Evolutionary conservation across 176 grass and related monocot species (phyloP).

Genomic region (Hyparrhenia diplandra): DNA sequence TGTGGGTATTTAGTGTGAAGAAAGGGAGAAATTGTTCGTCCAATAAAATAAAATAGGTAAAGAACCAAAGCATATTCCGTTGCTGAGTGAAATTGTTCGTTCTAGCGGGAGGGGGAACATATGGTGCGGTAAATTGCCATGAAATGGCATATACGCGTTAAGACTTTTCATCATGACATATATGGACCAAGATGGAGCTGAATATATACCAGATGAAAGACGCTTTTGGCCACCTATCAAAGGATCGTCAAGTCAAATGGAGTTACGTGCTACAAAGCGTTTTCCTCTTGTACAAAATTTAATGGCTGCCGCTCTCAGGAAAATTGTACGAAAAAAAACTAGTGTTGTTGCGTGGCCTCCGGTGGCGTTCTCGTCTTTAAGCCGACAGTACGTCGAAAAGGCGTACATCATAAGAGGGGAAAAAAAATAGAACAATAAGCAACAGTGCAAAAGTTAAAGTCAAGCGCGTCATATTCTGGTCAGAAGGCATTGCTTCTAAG

Average conservation of each 20-base stretch:
- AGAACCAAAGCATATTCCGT: not conserved
- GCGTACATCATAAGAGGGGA: not conserved
- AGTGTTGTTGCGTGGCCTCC: not conserved
- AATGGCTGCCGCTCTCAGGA: not conserved
- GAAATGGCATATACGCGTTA: not conserved
- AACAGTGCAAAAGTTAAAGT: not conserved
- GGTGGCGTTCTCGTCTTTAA: not conserved
- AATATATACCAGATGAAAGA: not conserved
- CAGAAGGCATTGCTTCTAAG: constrained; percentile 10
- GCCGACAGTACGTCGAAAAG: not conserved
- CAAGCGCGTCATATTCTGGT: not conserved
- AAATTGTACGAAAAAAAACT: not conserved
- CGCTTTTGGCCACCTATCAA: not conserved
- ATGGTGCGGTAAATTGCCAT: not conserved
- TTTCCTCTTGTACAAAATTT: not conserved
- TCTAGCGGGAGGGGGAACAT: not conserved
- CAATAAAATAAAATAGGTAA: not conserved
- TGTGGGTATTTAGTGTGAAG: too few species aligned
- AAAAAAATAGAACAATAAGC: not conserved
- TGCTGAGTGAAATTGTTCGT: not conserved
- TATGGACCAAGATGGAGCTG: not conserved
- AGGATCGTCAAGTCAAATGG: not conserved
- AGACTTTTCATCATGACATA: not conserved
- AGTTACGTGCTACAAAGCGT: not conserved
- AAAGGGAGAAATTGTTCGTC: too few species aligned